Conservation (phyloP, 495 filamentous ascomycete genomes). For the Trichoderma orchidacearum region DNA sequence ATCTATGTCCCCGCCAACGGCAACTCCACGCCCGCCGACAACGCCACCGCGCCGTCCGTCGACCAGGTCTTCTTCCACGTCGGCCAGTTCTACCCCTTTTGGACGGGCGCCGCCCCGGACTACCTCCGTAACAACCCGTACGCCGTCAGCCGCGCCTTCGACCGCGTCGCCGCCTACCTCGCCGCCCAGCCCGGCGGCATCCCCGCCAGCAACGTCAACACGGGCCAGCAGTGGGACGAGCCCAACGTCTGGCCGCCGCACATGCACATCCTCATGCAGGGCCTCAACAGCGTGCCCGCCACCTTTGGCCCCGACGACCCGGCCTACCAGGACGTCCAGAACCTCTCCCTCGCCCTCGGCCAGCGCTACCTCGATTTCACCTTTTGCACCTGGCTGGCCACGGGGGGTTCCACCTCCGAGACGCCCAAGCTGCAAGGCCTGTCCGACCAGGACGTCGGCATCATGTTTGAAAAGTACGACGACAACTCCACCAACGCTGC, state of each 20-base stretch:
- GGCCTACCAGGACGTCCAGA: slow-evolving; percentile 22
- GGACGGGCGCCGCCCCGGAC: slow-evolving; percentile 32
- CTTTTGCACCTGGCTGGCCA: slow-evolving; percentile 37
- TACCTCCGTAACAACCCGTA: slow-evolving; percentile 29
- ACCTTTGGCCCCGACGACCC: slow-evolving; percentile 31
- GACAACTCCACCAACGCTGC: slow-evolving; percentile 32
- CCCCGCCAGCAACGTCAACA: slow-evolving; percentile 27
- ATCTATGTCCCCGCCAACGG: slow-evolving; percentile 22
- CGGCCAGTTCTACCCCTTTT: slow-evolving; percentile 37
- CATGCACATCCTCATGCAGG: slow-evolving; percentile 32
- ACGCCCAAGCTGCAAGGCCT: slow-evolving; percentile 28
- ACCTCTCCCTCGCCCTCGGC: slow-evolving; percentile 23
- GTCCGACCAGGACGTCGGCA: slow-evolving; percentile 17
- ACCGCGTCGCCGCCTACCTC: slow-evolving; percentile 20
- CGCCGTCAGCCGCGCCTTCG: slow-evolving; percentile 24
- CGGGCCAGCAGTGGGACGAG: slow-evolving; percentile 39
- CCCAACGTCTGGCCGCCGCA: slow-evolving; percentile 38
- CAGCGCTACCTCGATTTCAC: slow-evolving; percentile 37
- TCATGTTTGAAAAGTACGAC: slow-evolving; percentile 39
- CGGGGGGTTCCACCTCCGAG: slow-evolving; percentile 28
- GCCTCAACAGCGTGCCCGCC: slow-evolving; percentile 28
- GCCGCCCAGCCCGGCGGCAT: slow-evolving; percentile 25
- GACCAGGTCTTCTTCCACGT: slow-evolving; percentile 25
- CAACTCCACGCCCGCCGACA: slow-evolving; percentile 17
- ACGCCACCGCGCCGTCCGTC: slow-evolving; percentile 18